Evolutionary conservation across 1,139 yeast genomes (phyloP).

Genomic region (Diutina mesorugosa): DNA sequence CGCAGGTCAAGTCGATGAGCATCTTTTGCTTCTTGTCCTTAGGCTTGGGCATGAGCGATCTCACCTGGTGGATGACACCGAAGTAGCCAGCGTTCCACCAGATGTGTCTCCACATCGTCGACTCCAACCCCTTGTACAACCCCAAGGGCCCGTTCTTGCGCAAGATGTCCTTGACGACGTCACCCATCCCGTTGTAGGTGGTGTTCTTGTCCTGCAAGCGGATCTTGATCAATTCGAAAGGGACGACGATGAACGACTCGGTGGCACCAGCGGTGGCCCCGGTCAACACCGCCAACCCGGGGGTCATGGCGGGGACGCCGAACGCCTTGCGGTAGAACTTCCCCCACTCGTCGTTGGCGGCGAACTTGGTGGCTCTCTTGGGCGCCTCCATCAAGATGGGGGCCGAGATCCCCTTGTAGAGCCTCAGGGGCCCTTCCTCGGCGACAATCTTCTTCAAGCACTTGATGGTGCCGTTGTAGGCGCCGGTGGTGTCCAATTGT

Average conservation of each 20-base stretch:
- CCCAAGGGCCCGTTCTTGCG: slow-evolving; percentile 70
- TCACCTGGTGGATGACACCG: slow-evolving; percentile 84
- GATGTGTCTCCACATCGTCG: slow-evolving; percentile 94
- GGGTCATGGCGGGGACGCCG: slow-evolving; percentile 61
- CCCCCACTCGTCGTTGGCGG: slow-evolving; percentile 97
- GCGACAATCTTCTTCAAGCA: slow-evolving; percentile 72
- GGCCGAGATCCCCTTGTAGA: slow-evolving; percentile 88
- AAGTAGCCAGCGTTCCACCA: slow-evolving; percentile 98
- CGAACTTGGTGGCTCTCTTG: slow-evolving; percentile 93
- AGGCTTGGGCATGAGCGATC: slow-evolving; percentile 69
- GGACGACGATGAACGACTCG: slow-evolving; percentile 92
- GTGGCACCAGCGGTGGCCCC: slow-evolving; percentile 99
- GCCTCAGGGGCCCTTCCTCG: slow-evolving; percentile 72
- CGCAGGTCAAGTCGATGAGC: slow-evolving; percentile 77
- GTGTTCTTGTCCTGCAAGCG: slow-evolving; percentile 84
- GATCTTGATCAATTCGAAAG: slow-evolving; percentile 81
- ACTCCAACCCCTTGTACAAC: slow-evolving; percentile 88
- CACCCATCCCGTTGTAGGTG: slow-evolving; percentile 74
- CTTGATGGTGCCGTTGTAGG: slow-evolving; percentile 73
- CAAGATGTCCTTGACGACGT: slow-evolving; percentile 64
- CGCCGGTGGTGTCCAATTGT: slow-evolving; percentile 64
- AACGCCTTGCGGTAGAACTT: slow-evolving; percentile 64
- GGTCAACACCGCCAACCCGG: slow-evolving; percentile 74
- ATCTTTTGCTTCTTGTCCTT: slow-evolving; percentile 59
- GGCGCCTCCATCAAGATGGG: slow-evolving; percentile 99